phyloP scores from a whole-genome alignment of 768 basidiomycete genomes.

The Crucibulum laeve region DNA sequence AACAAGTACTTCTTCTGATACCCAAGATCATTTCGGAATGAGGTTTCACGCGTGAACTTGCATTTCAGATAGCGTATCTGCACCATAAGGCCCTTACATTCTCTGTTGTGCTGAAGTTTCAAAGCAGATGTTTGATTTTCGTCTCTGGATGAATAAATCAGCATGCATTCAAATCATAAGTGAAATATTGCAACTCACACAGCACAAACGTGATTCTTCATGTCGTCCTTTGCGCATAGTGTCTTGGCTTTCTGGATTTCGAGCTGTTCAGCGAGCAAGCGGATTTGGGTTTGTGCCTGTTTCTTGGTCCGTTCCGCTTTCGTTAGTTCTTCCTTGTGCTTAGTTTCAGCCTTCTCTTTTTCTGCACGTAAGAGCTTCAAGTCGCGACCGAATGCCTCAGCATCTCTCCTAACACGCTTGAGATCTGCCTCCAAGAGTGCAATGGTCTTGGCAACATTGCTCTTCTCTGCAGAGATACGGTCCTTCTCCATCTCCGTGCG shows the following conservation, averaged over 20 bases:
- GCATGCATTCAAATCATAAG: not conserved
- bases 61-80: conserved; percentile 92
- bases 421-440: conserved; percentile 69
- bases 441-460: conserved; percentile 63
- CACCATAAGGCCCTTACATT: conserved; percentile 86
- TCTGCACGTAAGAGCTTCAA: conserved; percentile 61
- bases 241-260: conserved; percentile 50
- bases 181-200: conserved; percentile 35
- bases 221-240: conserved; percentile 37
- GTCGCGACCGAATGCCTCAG: conserved; percentile 75
- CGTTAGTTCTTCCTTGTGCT: conserved; percentile 49
- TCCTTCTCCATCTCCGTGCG: conserved; percentile 61
- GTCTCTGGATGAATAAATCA: conserved; percentile 33
- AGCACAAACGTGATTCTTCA: conserved; percentile 55
- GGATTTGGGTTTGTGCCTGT: conserved; percentile 62
- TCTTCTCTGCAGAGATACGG: conserved; percentile 57
- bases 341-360: conserved; percentile 58
- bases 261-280: conserved; percentile 62
- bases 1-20: conserved; percentile 91
- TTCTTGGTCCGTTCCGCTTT: conserved; percentile 63
- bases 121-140: conserved; percentile 48
- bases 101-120: conserved; percentile 70
- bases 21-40: conserved; percentile 68
- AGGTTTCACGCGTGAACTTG: conserved; percentile 82
- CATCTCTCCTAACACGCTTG: conserved; percentile 68